Conservation (phyloP, 495 filamentous ascomycete genomes). For the Opeltia flavorubescens region DNA sequence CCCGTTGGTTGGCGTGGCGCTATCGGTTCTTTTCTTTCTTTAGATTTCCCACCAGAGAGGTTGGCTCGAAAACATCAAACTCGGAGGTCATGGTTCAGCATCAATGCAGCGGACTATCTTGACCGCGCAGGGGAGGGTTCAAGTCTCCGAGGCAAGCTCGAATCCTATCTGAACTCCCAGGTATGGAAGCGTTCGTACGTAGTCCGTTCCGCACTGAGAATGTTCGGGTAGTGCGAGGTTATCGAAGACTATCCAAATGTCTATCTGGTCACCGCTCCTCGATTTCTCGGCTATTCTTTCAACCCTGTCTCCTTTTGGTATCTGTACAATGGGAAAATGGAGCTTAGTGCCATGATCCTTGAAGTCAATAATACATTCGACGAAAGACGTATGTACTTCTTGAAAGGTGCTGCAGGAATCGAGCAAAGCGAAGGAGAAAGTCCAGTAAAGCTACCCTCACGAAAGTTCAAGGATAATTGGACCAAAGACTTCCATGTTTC, state of each 20-base stretch:
- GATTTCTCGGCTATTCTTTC: constrained; percentile 56
- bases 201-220: not conserved
- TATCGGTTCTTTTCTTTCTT: constrained; percentile 39
- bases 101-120: constrained; percentile 47
- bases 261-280: constrained; percentile 55
- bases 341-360: constrained; percentile 52
- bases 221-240: constrained; percentile 9
- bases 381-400: constrained; percentile 40
- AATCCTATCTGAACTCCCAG: constrained; percentile 34
- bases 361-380: constrained; percentile 73
- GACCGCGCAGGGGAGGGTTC: constrained; percentile 30
- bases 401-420: constrained; percentile 4
- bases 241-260: constrained; percentile 32
- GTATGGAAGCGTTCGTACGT: constrained; percentile 3
- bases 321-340: constrained; percentile 43
- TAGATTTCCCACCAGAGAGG: constrained; percentile 15
- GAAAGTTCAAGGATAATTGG: constrained; percentile 35
- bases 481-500: constrained; percentile 63
- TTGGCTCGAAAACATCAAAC: not conserved
- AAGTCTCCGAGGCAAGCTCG: constrained; percentile 42
- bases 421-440: not conserved
- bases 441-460: not conserved
- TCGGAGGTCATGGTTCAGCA: constrained; percentile 34
- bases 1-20: constrained; percentile 46
- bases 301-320: constrained; percentile 77